Evolutionary conservation across 1,139 yeast species (phyloP), one percentile per base, ranked within the genome.

Genomic region (Yamadazyma sp.): DNA sequence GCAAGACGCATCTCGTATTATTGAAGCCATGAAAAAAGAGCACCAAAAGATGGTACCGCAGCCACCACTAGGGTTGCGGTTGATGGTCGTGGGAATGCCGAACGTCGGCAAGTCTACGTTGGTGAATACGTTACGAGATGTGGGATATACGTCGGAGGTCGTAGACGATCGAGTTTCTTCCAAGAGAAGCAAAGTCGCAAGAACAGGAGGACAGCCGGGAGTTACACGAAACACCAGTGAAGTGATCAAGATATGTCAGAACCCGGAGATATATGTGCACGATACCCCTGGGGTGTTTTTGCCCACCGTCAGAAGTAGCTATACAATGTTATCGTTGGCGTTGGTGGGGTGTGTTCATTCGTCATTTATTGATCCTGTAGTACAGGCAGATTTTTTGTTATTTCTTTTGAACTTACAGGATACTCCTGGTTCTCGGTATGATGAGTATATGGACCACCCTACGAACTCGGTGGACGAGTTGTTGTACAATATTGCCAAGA

Each of bases 41-140:
- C 72, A 75, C 47, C 46, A 59, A 21, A 46, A 53, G 3, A 68
- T 80, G 72, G 60, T 57, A 6, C 80, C 90, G 0, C 80, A 83
- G 1, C 92, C 95, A 0, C 97, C 97, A 0, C 62, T 89, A 39
- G 97, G 98, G 0, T 64, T 86, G 35, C 64, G 90, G 26, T 59
- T 86, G 37, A 70, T 90, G 69, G 79, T 92, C 34, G 81, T 86
- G 9, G 98, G 98, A 0, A 86, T 92, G 95, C 98, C 98, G 1
- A 92, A 92, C 57, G 96, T 89, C n/a, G 98, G 98, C 1, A 92
- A 92, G 59, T 86, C 96, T n/a, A 85, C 95, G 0, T 62, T 92
- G 40, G 83, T 90, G 10, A 92, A 92, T 55, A 73, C 84, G 0
- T 63, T 92, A 37, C 64, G 97, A 40, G 68, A 69, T 16, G 76